Evolutionary conservation across 305 asterid genomes (phyloP), one percentile per base, ranked within the genome.

Genomic region (Withania somnifera): DNA sequence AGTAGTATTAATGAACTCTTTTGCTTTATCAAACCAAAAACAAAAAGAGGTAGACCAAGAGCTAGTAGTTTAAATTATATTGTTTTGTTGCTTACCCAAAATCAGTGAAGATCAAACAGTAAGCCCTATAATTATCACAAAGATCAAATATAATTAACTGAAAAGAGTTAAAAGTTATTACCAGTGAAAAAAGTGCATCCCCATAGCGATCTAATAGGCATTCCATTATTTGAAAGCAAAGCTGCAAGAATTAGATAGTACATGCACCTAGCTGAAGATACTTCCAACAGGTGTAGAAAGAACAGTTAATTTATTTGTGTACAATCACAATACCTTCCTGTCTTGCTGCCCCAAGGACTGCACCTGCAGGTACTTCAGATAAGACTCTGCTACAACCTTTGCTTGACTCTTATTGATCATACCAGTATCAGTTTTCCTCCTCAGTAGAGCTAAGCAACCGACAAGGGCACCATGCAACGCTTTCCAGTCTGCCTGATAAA

Each of bases 401-500:
- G 91, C 98, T 77, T 94, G 97, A 87, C 86, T 81, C 58, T 83
- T 84, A 63, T 84, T 88, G 81, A 91, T 90, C 83, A 75, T 83
- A 69, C 96, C 98, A 83, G 88, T 92, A 85, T 85, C 90, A 83
- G 3, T 80, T 90, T 89, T 91, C 90, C 98, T 93, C 90, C 91
- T 89, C 90, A 92, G 78, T 80, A 96, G 88, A 36, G 97, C 97
- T 90, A 96, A 89, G 86, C 98, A 96, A 86, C 99, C 99, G 42
- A 94, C 94, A 87, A 94, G 82, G 78, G 99, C 98, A 87, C 99
- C 99, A 81, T 89, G 96, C 85, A 93, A 81, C 22, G 99, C 98
- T 91, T 85, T 94, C 99, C 99, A 96, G 85, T 96, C 99, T 89
- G 91, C 98, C 99, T 96, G 95, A 87, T 84, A 86, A 83, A 68